Evolutionary conservation across 2,329 filamentous ascomycete species (phyloP).

Genomic region (Fusarium foetens): DNA sequence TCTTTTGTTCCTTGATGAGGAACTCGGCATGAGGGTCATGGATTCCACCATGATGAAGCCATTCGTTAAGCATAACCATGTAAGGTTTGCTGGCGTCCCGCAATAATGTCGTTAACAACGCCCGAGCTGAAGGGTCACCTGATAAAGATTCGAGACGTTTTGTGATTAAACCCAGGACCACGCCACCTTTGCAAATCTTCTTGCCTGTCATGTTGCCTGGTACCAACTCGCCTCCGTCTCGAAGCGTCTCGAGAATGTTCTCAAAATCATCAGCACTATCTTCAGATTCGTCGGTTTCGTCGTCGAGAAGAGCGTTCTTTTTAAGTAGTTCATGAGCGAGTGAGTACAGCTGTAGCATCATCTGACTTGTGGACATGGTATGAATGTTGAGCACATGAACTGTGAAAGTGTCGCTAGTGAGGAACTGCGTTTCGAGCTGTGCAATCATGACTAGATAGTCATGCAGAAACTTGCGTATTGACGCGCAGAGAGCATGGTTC

Average conservation of each 20-base stretch:
- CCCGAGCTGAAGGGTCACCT: slow-evolving; percentile 88
- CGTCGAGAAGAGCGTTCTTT: slow-evolving; percentile 87
- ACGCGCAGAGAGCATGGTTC: slow-evolving; percentile 95
- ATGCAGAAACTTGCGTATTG: slow-evolving; percentile 88
- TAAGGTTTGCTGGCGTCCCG: slow-evolving; percentile 92
- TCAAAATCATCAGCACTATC: slow-evolving; percentile 88
- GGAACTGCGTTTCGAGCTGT: slow-evolving; percentile 91
- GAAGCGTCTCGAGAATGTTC: slow-evolving; percentile 88
- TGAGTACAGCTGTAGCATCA: slow-evolving; percentile 89
- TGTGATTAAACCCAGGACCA: slow-evolving; percentile 88
- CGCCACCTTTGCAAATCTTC: slow-evolving; percentile 96
- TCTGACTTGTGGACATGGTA: slow-evolving; percentile 88
- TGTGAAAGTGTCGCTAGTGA: slow-evolving; percentile 90
- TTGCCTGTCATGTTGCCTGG: slow-evolving; percentile 83
- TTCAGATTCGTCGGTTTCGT: slow-evolving; percentile 76
- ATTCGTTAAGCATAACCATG: slow-evolving; percentile 98
- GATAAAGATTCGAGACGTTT: slow-evolving; percentile 88
- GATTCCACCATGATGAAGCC: slow-evolving; percentile 96
- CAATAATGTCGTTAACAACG: slow-evolving; percentile 82
- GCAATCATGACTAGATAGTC: slow-evolving; percentile 94
- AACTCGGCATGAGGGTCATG: slow-evolving; percentile 95
- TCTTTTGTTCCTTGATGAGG: slow-evolving; percentile 93
- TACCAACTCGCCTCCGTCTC: slow-evolving; percentile 84
- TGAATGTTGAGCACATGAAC: slow-evolving; percentile 93
- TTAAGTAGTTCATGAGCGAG: slow-evolving; percentile 88